Evolutionary conservation across 148 eudicot species (phyloP).

Genomic region (Salicornia ramosissima): DNA sequence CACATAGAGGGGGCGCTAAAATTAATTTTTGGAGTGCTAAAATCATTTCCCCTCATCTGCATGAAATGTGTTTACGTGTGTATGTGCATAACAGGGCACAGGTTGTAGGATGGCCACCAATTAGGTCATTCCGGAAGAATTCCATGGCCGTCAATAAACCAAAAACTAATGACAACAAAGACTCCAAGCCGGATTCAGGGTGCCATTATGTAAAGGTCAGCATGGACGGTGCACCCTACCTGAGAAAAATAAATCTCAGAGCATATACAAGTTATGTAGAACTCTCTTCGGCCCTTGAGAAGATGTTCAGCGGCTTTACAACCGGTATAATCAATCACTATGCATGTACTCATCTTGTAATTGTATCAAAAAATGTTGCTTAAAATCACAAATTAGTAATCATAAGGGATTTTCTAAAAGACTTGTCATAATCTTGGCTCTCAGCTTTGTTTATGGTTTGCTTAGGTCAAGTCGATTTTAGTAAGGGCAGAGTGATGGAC

Average conservation of each 20-base stretch:
- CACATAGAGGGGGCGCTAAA: no score
- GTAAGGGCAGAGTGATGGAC: slow-evolving; percentile 41
- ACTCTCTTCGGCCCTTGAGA: slow-evolving; percentile 51
- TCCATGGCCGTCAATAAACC: slow-evolving; percentile 39
- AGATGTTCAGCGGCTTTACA: slow-evolving; percentile 68
- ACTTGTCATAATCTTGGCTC: no score
- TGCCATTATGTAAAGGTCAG: slow-evolving; percentile 59
- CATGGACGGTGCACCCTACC: slow-evolving; percentile 73
- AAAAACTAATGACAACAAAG: slow-evolving; percentile 29
- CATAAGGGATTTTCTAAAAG: no score
- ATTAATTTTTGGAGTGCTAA: no score
- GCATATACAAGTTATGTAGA: slow-evolving; percentile 40
- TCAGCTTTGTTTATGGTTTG: background rate
- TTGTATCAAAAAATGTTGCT: background rate
- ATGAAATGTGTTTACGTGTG: background rate
- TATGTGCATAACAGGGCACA: slow-evolving; percentile 40
- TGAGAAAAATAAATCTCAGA: slow-evolving; percentile 57
- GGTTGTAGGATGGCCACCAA: slow-evolving; percentile 75
- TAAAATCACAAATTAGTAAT: no score
- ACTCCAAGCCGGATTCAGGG: slow-evolving; percentile 34
- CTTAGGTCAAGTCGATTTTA: slow-evolving; percentile 43
- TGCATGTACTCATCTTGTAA: background rate
- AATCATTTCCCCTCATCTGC: no score
- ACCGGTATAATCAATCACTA: slow-evolving; percentile 33
- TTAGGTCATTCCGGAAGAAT: slow-evolving; percentile 60